These are phyloP conservation scores for Xylaria palmicola DNA, from an alignment of 495 filamentous ascomycete species.

Conservation along the genomic window DNA sequence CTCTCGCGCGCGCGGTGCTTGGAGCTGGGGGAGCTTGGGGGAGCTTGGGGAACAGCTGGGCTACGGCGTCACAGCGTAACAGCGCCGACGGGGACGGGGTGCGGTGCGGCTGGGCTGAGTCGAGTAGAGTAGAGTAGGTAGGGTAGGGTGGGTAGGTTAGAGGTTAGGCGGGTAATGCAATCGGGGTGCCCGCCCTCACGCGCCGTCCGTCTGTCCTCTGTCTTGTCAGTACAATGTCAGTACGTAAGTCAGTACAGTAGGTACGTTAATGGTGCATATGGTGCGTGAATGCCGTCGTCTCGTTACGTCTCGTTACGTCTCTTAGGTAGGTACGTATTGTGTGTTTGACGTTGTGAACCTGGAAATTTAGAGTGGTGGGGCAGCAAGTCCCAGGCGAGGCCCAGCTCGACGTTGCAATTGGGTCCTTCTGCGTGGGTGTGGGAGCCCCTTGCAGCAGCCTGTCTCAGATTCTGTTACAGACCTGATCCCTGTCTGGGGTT, in stretches of 20 bases:
- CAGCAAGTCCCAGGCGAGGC: not conserved
- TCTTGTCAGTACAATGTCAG: too few relatives aligned
- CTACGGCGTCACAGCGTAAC: too few relatives aligned
- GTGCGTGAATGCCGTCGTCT: slow-evolving; percentile 7
- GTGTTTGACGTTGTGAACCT: slow-evolving; percentile 20
- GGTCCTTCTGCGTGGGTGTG: not conserved
- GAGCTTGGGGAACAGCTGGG: too few relatives aligned
- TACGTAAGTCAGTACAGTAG: too few relatives aligned
- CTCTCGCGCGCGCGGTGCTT: not conserved
- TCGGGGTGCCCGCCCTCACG: too few relatives aligned
- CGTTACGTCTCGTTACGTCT: too few relatives aligned
- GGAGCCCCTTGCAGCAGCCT: slow-evolving; percentile 19
- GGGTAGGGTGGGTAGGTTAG: not conserved
- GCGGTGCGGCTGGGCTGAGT: too few relatives aligned
- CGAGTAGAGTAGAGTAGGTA: not conserved
- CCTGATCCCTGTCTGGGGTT: slow-evolving; percentile 19
- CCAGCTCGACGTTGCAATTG: slow-evolving; percentile 1
- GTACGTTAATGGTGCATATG: too few relatives aligned
- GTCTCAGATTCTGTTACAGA: slow-evolving; percentile 21
- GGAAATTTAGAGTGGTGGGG: slow-evolving; percentile 16
- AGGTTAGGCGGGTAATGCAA: not conserved
- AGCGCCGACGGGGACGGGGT: too few relatives aligned
- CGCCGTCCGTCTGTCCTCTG: too few relatives aligned
- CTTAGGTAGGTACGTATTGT: slow-evolving; percentile 13
- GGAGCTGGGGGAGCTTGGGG: too few relatives aligned